Evolutionary conservation across 495 filamentous ascomycete genomes (phyloP).

Genomic region (Neohortaea acidophila): DNA sequence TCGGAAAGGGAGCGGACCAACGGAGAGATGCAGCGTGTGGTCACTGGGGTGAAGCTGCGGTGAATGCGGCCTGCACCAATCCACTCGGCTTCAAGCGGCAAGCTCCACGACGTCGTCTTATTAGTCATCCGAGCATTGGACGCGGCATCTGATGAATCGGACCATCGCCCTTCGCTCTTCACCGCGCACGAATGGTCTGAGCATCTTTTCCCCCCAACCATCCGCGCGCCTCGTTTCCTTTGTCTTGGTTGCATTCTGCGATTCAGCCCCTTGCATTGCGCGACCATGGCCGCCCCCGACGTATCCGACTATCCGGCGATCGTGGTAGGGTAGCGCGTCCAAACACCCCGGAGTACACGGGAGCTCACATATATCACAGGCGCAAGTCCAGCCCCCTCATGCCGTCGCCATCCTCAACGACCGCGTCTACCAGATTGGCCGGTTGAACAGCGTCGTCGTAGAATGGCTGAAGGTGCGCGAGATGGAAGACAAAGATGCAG

Average conservation of each 20-base stretch:
- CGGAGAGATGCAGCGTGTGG: no score
- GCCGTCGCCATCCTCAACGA: constrained; percentile 75
- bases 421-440: constrained; percentile 71
- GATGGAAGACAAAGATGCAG: neutral
- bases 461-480: constrained; percentile 84
- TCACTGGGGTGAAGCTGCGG: no score
- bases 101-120: neutral
- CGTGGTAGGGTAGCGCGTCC: constrained; percentile 46
- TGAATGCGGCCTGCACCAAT: no score
- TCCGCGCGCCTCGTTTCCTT: no score
- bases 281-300: constrained; percentile 6
- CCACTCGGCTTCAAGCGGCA: neutral
- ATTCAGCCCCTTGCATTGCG: neutral
- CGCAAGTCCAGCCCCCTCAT: constrained; percentile 55
- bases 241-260: neutral
- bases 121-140: no score
- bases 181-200: neutral
- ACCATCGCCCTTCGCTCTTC: neutral
- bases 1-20: no score
- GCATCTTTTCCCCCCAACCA: no score
- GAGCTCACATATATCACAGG: constrained; percentile 5
- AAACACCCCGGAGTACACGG: neutral
- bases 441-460: constrained; percentile 80
- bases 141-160: neutral
- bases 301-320: constrained; percentile 80